phyloP scores from a whole-genome alignment of 2,329 filamentous ascomycete genomes.

The Tolypocladium ovalisporum region DNA sequence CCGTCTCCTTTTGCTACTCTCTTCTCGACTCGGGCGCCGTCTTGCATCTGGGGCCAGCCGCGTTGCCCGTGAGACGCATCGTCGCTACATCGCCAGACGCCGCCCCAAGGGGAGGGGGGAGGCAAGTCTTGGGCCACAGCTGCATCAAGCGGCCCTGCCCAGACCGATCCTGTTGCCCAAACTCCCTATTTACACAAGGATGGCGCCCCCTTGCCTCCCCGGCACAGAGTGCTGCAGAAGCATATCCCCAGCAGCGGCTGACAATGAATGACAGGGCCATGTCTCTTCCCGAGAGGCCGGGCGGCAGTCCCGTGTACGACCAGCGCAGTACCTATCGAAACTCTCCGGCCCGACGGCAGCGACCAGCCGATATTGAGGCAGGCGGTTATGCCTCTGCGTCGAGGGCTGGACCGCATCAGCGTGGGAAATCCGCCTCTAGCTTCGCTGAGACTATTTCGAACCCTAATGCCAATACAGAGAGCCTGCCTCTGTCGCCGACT shows the following conservation, averaged over 20 bases:
- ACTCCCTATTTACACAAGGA: neutral
- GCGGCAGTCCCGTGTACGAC: conserved; percentile 49
- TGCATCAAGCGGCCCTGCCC: neutral
- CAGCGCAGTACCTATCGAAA: conserved; percentile 55
- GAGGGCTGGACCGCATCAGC: conserved; percentile 34
- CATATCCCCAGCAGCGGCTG: conserved; percentile 6
- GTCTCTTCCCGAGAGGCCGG: conserved; percentile 55
- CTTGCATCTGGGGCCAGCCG: neutral
- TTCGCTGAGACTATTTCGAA: conserved; percentile 46
- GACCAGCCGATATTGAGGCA: conserved; percentile 60
- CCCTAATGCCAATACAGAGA: conserved; percentile 46
- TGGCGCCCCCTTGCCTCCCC: neutral
- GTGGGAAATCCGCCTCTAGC: conserved; percentile 46
- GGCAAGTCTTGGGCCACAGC: neutral
- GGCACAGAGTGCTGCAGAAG: neutral
- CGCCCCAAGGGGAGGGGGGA: no score
- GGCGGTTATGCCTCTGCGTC: conserved; percentile 37
- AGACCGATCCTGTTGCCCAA: neutral
- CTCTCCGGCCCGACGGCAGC: conserved; percentile 54
- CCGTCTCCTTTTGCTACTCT: neutral
- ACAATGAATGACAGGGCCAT: conserved; percentile 31
- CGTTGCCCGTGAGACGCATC: neutral
- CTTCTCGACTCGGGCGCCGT: neutral
- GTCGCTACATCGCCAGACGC: neutral
- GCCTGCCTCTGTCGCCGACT: conserved; percentile 40